Conservation (phyloP, 805 yeast genomes). For the Nakazawaea laoshanensis region DNA sequence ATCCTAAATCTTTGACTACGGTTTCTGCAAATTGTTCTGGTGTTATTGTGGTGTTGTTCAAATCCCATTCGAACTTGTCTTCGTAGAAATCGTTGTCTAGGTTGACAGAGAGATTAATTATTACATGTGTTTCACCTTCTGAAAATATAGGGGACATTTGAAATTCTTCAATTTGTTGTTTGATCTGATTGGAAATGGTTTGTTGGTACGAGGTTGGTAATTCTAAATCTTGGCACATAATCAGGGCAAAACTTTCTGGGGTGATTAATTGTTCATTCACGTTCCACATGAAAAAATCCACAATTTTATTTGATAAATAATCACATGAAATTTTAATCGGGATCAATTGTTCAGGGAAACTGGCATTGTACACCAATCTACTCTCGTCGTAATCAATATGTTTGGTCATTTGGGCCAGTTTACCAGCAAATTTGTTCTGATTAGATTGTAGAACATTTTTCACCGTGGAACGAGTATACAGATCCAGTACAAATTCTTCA, state of each 20-base stretch:
- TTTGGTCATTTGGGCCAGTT: constrained; percentile 31
- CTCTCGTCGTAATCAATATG: constrained; percentile 24
- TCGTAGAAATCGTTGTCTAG: constrained; percentile 78
- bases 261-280: constrained; percentile 53
- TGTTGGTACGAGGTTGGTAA: constrained; percentile 57
- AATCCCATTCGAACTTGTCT: constrained; percentile 94
- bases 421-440: constrained; percentile 20
- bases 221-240: constrained; percentile 78
- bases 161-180: constrained; percentile 74
- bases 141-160: constrained; percentile 62
- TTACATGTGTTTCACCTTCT: constrained; percentile 61
- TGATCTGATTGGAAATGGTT: constrained; percentile 61
- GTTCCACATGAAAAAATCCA: constrained; percentile 73
- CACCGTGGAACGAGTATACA: constrained; percentile 11
- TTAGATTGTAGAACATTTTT: constrained; percentile 12
- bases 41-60: constrained; percentile 41
- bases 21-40: constrained; percentile 81
- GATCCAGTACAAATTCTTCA: constrained; percentile 17
- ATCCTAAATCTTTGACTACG: constrained; percentile 79
- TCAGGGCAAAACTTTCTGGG: constrained; percentile 67
- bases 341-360: constrained; percentile 37
- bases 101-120: constrained; percentile 74
- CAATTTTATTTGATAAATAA: constrained; percentile 41
- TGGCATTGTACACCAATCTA: constrained; percentile 24
- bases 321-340: constrained; percentile 63